Percentiles rank a stretch among this genome's conserved stretches.
Conservation (phyloP, 495 filamentous ascomycete species). For the Amphirosellinia nigrospora region DNA sequence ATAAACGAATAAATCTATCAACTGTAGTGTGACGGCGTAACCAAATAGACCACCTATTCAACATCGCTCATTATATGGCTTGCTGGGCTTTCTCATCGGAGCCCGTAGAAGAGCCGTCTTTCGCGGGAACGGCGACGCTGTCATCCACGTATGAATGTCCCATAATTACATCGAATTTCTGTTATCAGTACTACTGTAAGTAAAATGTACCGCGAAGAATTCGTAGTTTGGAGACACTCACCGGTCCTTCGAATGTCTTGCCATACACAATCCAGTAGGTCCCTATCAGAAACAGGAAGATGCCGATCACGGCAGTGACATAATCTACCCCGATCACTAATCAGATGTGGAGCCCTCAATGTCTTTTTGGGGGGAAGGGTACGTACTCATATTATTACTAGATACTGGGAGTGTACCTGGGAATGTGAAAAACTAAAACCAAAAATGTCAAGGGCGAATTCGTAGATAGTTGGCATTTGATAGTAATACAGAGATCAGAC, state of each 20-base stretch:
- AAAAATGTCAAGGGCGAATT: constrained; percentile 18
- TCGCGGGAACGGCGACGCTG: neutral
- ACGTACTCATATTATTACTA: constrained; percentile 40
- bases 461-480: too few relatives aligned
- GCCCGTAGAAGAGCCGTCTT: constrained; percentile 8
- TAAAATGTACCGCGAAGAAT: neutral
- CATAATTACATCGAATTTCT: constrained; percentile 31
- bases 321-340: constrained; percentile 33
- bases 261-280: constrained; percentile 39
- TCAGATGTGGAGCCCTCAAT: neutral
- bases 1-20: neutral
- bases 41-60: neutral
- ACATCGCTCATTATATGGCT: neutral
- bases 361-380: neutral
- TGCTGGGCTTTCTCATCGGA: constrained; percentile 13
- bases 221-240: constrained; percentile 27
- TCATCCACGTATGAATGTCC: constrained; percentile 9
- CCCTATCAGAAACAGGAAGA: constrained; percentile 40
- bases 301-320: constrained; percentile 44
- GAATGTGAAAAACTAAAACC: constrained; percentile 48
- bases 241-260: constrained; percentile 40
- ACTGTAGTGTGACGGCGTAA: neutral
- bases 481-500: neutral
- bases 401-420: constrained; percentile 38
- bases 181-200: neutral